These are phyloP conservation scores for Dissoconium aciculare DNA, from an alignment of 2,329 filamentous ascomycete genomes.

Conservation along the genomic window DNA sequence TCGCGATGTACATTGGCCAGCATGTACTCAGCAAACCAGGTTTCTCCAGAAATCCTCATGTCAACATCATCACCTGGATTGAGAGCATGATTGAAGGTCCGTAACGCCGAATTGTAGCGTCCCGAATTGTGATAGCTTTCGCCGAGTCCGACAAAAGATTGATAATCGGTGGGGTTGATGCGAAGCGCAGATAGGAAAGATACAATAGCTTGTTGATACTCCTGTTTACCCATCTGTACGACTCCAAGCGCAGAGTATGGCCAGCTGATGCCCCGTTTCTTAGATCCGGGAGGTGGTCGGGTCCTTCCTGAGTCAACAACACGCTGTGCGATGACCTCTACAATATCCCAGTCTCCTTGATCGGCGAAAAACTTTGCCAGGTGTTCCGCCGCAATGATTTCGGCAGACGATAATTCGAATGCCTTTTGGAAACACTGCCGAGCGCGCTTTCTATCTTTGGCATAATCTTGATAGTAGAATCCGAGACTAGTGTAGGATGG, in stretches of 20 bases:
- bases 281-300: conserved; percentile 77
- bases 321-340: conserved; percentile 79
- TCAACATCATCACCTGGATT: conserved; percentile 49
- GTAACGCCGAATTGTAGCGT: conserved; percentile 81
- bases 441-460: conserved; percentile 70
- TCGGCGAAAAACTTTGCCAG: conserved; percentile 77
- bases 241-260: conserved; percentile 87
- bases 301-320: conserved; percentile 92
- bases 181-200: conserved; percentile 83
- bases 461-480: conserved; percentile 81
- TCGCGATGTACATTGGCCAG: conserved; percentile 88
- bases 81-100: conserved; percentile 76
- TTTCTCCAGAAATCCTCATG: conserved; percentile 47
- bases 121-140: conserved; percentile 94
- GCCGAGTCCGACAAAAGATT: conserved; percentile 92
- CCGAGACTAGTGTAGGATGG: conserved; percentile 85
- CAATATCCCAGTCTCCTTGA: conserved; percentile 87
- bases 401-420: conserved; percentile 76
- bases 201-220: conserved; percentile 74
- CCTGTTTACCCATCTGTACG: conserved; percentile 85
- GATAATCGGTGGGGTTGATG: conserved; percentile 72
- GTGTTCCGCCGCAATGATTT: conserved; percentile 74
- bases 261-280: conserved; percentile 88
- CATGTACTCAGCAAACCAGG: conserved; percentile 96
- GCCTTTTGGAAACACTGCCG: conserved; percentile 94